phyloP scores from a whole-genome alignment of 208 protist species.

The Wallacemonas rigidus region DNA sequence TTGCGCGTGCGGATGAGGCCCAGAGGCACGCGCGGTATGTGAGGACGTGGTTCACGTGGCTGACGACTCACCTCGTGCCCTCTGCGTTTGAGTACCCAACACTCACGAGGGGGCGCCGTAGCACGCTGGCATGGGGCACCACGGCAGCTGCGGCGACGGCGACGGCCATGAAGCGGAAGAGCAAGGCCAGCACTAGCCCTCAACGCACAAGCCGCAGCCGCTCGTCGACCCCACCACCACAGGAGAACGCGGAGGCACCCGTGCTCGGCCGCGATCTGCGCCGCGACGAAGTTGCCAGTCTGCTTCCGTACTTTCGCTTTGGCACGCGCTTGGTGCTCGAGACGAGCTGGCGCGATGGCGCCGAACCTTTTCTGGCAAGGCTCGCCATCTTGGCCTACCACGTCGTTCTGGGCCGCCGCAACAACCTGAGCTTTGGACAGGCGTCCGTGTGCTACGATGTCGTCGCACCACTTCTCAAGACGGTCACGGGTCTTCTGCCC shows the following conservation, averaged over 20 bases:
- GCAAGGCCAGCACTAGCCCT: not conserved
- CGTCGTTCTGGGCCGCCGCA: conserved; percentile 61
- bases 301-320: conserved; percentile 84
- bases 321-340: conserved; percentile 61
- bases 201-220: not conserved
- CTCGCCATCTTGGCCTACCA: conserved; percentile 67
- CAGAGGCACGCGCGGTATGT: conserved; percentile 58
- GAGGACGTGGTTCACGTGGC: conserved; percentile 64
- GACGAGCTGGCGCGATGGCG: conserved; percentile 63
- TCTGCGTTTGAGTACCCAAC: conserved; percentile 71
- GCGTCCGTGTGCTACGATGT: conserved; percentile 78
- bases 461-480: conserved; percentile 45
- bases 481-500: conserved; percentile 28
- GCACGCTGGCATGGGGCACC: conserved; percentile 37
- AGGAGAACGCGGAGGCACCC: conserved; percentile 25
- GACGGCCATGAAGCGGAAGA: not conserved
- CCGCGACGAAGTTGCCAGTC: conserved; percentile 55
- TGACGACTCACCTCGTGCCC: conserved; percentile 59
- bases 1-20: conserved; percentile 56
- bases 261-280: conserved; percentile 64
- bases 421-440: conserved; percentile 79
- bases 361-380: conserved; percentile 58
- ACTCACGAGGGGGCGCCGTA: conserved; percentile 50
- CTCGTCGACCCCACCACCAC: conserved; percentile 2
- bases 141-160: conserved; percentile 16